Evolutionary conservation across 2,329 filamentous ascomycete species (phyloP), one percentile per base, ranked within the genome.

Genomic region (Pyrenophora graminea): DNA sequence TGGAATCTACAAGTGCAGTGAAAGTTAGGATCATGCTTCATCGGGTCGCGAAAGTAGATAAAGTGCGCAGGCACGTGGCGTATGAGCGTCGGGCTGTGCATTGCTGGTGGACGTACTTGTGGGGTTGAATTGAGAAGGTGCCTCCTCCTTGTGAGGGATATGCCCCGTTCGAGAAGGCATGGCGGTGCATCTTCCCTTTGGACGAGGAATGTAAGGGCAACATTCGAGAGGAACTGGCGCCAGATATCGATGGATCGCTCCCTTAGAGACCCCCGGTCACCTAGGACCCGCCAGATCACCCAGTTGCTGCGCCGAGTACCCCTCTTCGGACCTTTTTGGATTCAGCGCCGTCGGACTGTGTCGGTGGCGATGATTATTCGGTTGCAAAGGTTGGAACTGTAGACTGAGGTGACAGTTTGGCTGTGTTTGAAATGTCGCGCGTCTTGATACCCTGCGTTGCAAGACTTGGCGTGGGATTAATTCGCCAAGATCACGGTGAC

Each of bases 51-150:
- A 36, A 59, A 38, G 50, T 58, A 62, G 43, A 64, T 44, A 39
- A 65, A 48, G 34, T 43, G 36, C 12, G 63, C 51, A 15, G 61
- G 51, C 25, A 62, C 51, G 36, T 56, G 48, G 27, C 50, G 58
- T 36, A 53, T 53, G 12, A 60, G 48, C 49, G 58, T 52, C 38
- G 61, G 45, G 52, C 56, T 60, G 50, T 58, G 57, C 59, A 68
- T 66, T 49, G 60, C 54, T 46, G 57, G 45, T 43, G 59, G 69
- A 71, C 82, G 68, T 84, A 96, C 89, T 90, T 89, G 74, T 96
- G 91, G 63, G 91, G 90, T 63, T 90, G 91, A 68, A 95, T 92
- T 61, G 91, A 90, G 72, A 96, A 93, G 39, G 88, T 89, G 69
- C 77, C 79, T 66, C 87, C 87, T 54, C 82, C 83, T 59, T 86